phyloP scores from a whole-genome alignment of 1,284 basidiomycete genomes.

The Erythrobasidium hasegawianum region DNA sequence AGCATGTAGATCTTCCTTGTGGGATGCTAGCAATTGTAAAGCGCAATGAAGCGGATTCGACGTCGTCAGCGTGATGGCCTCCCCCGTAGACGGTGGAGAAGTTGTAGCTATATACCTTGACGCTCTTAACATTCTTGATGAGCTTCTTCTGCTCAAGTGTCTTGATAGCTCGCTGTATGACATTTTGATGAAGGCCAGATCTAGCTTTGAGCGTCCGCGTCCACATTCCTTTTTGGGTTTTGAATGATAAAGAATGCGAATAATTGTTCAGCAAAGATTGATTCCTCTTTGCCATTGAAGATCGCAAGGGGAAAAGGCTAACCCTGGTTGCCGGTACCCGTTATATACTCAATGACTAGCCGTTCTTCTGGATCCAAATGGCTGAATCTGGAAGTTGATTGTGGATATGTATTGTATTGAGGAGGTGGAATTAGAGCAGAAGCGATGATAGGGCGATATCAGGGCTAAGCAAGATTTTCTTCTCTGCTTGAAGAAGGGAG shows the following conservation, averaged over 20 bases:
- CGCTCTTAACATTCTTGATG: slow-evolving; percentile 82
- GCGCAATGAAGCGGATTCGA: too few species aligned
- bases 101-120: slow-evolving; percentile 61
- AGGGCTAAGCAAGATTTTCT: neutral
- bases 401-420: too few species aligned
- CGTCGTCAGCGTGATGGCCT: too few species aligned
- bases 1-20: slow-evolving; percentile 95
- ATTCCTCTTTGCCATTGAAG: neutral
- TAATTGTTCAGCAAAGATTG: neutral
- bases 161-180: slow-evolving; percentile 81
- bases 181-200: slow-evolving; percentile 81
- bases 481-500: neutral
- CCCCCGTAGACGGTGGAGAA: too few species aligned
- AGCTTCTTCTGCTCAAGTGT: slow-evolving; percentile 74
- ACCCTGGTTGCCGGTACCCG: slow-evolving; percentile 71
- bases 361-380: slow-evolving; percentile 72
- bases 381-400: too few species aligned
- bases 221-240: slow-evolving; percentile 93
- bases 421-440: too few species aligned
- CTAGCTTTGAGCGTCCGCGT: slow-evolving; percentile 82
- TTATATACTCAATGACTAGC: slow-evolving; percentile 72
- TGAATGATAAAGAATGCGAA: too few species aligned
- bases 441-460: too few species aligned
- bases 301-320: slow-evolving; percentile 24
- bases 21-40: slow-evolving; percentile 60